Evolutionary conservation across 306 rosid species (phyloP).

Genomic region (Fagus crenata): DNA sequence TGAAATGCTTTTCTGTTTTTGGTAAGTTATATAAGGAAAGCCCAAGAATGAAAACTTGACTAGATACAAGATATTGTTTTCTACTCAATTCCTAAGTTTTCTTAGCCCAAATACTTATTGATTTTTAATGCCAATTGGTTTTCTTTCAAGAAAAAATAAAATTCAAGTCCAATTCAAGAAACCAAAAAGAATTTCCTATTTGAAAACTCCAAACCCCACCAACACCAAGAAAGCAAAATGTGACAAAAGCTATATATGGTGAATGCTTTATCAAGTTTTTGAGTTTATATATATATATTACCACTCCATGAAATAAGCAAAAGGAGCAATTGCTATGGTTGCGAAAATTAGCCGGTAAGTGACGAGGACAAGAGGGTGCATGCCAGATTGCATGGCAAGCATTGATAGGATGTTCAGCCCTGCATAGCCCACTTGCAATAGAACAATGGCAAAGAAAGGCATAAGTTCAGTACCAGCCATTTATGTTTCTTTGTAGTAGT

Average conservation of each 20-base stretch:
- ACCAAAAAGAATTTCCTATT: neutral
- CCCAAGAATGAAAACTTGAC: too few species aligned
- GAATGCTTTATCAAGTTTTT: too few species aligned
- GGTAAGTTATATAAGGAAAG: too few species aligned
- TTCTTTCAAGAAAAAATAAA: too few species aligned
- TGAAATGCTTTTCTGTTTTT: too few species aligned
- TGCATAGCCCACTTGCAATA: slow-evolving; percentile 55
- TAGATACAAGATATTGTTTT: too few species aligned
- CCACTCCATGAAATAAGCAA: slow-evolving; percentile 72
- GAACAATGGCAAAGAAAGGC: slow-evolving; percentile 58
- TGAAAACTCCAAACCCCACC: neutral
- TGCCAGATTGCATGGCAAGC: slow-evolving; percentile 73
- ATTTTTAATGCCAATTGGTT: too few species aligned
- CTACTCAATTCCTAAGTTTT: too few species aligned
- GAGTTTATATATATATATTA: slow-evolving; percentile 18
- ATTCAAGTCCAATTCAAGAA: neutral
- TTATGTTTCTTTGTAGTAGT: slow-evolving; percentile 1
- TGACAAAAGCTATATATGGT: neutral
- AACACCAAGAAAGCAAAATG: neutral
- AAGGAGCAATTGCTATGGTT: slow-evolving; percentile 63
- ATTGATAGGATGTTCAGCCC: slow-evolving; percentile 77
- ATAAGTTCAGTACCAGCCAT: slow-evolving; percentile 32
- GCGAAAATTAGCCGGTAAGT: slow-evolving; percentile 84
- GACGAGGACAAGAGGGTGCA: slow-evolving; percentile 78
- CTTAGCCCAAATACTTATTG: too few species aligned